Evolutionary conservation across 1,139 yeast genomes (phyloP).

Genomic region (Magnusiomyces fungicola): DNA sequence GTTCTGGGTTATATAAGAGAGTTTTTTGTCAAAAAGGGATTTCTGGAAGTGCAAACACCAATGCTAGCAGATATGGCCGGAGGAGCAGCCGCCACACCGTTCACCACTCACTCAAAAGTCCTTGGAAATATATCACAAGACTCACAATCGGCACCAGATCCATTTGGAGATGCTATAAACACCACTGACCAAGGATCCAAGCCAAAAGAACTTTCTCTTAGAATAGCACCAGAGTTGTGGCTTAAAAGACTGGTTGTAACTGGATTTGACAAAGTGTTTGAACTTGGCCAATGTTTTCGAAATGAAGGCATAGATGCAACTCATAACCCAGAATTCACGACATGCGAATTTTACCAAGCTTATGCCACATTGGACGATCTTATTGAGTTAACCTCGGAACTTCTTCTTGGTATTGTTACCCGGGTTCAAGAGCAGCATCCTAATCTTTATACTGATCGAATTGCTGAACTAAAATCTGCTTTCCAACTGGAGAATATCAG

Average conservation of each 20-base stretch:
- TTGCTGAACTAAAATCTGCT: slow-evolving; percentile 9
- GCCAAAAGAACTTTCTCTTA: slow-evolving; percentile 51
- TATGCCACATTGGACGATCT: slow-evolving; percentile 64
- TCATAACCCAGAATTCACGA: slow-evolving; percentile 92
- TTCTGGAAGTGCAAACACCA: slow-evolving; percentile 85
- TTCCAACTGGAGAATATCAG: slow-evolving; percentile 19
- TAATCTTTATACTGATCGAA: slow-evolving; percentile 4
- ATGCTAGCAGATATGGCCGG: slow-evolving; percentile 60
- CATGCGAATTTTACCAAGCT: slow-evolving; percentile 88
- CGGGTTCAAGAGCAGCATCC: slow-evolving; percentile 17
- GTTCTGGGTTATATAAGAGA: slow-evolving; percentile 49
- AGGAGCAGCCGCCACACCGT: slow-evolving; percentile 89
- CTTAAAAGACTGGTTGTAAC: slow-evolving; percentile 70
- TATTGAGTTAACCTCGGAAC: slow-evolving; percentile 53
- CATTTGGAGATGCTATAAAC: too few relatives aligned
- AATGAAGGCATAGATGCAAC: slow-evolving; percentile 92
- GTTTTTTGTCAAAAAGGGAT: slow-evolving; percentile 49
- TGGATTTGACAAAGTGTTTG: slow-evolving; percentile 83
- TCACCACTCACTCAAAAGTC: slow-evolving; percentile 50
- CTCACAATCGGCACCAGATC: too few relatives aligned
- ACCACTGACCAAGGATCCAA: too few relatives aligned
- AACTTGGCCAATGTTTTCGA: slow-evolving; percentile 77
- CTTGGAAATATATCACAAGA: too few relatives aligned
- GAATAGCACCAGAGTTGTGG: slow-evolving; percentile 97
- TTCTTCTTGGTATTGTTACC: slow-evolving; percentile 40